These are phyloP conservation scores for Luzula sylvatica DNA, from an alignment of 176 grass and related monocot species.

Conservation along the genomic window DNA sequence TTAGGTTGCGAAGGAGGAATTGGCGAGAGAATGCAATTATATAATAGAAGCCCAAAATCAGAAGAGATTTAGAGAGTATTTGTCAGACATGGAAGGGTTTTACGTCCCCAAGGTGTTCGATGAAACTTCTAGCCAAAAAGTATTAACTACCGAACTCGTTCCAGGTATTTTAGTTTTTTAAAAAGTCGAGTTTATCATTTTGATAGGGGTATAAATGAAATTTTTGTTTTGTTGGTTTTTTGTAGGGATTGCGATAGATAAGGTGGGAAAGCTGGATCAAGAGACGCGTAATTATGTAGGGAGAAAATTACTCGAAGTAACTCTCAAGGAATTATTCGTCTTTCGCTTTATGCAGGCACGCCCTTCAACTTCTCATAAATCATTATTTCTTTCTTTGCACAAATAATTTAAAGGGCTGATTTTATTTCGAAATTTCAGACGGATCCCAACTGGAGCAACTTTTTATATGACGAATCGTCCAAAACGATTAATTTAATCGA, in stretches of 20 bases:
- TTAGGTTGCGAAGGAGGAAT: slow-evolving; percentile 84
- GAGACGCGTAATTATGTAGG: slow-evolving; percentile 80
- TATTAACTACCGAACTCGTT: slow-evolving; percentile 73
- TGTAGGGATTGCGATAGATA: slow-evolving; percentile 78
- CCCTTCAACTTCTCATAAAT: slow-evolving; percentile 11
- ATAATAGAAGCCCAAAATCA: slow-evolving; percentile 83
- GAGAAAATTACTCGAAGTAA: slow-evolving; percentile 75
- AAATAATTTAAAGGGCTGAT: too few relatives aligned
- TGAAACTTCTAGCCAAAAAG: slow-evolving; percentile 66
- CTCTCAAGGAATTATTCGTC: slow-evolving; percentile 87
- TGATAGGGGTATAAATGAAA: too few relatives aligned
- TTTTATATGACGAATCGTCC: slow-evolving; percentile 57
- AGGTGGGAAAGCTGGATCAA: slow-evolving; percentile 76
- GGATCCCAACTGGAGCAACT: slow-evolving; percentile 98
- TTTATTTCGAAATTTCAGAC: slow-evolving; percentile 45
- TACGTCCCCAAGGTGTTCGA: slow-evolving; percentile 69
- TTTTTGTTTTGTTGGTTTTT: slow-evolving; percentile 21
- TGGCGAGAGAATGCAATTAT: slow-evolving; percentile 93
- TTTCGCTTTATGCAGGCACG: slow-evolving; percentile 97
- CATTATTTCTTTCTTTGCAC: not conserved
- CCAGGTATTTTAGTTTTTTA: slow-evolving; percentile 49
- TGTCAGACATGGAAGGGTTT: slow-evolving; percentile 59
- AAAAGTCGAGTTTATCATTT: too few relatives aligned
- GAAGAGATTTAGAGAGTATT: slow-evolving; percentile 63
- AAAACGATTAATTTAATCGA: slow-evolving; percentile 85